phyloP scores from a whole-genome alignment of 352 stramenopile species.

The Blastocystis sp. region DNA sequence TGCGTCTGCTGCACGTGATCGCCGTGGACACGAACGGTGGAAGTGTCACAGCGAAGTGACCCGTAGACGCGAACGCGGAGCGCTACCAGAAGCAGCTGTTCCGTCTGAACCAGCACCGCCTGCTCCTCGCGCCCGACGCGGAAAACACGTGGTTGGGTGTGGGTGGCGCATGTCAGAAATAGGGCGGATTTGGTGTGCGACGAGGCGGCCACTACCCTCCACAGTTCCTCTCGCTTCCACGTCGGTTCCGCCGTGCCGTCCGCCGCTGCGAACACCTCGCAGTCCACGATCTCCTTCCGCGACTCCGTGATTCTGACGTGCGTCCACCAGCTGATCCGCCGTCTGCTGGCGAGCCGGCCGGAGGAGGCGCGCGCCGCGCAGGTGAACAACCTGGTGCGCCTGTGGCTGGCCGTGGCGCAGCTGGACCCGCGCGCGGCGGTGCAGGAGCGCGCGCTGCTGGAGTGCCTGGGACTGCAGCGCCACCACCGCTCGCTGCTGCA shows the following conservation, averaged over 20 bases:
- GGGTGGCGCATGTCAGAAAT: not conserved
- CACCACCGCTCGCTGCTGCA: not conserved
- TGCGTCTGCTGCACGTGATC: not conserved
- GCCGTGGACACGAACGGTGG: not conserved
- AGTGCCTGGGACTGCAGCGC: not conserved
- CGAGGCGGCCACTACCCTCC: not conserved
- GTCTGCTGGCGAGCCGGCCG: not conserved
- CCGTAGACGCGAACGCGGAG: not conserved
- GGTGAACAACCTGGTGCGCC: not conserved
- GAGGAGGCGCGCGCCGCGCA: not conserved
- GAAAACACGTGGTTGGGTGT: not conserved
- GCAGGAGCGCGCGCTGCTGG: not conserved
- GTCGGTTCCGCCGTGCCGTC: too few species aligned
- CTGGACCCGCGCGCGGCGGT: not conserved
- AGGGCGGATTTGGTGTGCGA: conserved; percentile 41
- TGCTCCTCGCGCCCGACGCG: not conserved
- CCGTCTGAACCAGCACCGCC: conserved; percentile 1
- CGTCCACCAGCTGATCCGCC: not conserved
- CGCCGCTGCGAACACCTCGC: not conserved
- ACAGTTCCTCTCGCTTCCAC: not conserved
- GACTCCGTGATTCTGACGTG: not conserved
- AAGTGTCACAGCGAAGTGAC: not conserved
- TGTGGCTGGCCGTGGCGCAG: not conserved
- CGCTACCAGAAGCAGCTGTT: not conserved
- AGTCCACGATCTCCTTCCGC: not conserved